A percentile compares a stretch with the other conserved stretches of the same genome.
Evolutionary conservation across 192 early-diverging fungal species (phyloP).

Genomic region (Cladochytrium replicatum): DNA sequence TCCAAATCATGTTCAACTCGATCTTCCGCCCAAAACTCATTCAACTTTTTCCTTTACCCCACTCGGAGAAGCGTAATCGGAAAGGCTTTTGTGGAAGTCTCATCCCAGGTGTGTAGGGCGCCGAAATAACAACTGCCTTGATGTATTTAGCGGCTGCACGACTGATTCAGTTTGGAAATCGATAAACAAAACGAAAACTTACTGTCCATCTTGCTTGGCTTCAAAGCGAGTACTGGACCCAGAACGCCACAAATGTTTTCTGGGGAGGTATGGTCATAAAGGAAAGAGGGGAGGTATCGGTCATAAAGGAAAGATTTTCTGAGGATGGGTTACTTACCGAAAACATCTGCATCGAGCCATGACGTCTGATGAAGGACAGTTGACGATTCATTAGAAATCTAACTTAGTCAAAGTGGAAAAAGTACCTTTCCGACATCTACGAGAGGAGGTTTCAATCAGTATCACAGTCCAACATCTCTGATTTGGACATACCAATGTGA

Average conservation of each 20-base stretch:
- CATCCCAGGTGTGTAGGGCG: slow-evolving; percentile 25
- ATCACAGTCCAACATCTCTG: background rate
- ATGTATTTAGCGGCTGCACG: slow-evolving; percentile 32
- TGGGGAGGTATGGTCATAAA: slow-evolving; percentile 1
- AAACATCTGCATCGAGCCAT: slow-evolving; percentile 20
- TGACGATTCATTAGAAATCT: background rate
- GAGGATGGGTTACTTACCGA: slow-evolving; percentile 6
- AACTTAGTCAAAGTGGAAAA: slow-evolving; percentile 4
- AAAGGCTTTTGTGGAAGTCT: slow-evolving; percentile 21
- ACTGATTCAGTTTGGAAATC: background rate
- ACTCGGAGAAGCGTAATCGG: too few relatives aligned
- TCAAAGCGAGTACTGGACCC: slow-evolving; percentile 13
- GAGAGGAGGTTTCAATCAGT: background rate
- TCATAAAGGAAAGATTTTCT: background rate
- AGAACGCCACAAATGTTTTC: slow-evolving; percentile 26
- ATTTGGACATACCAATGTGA: slow-evolving; percentile 37
- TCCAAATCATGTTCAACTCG: too few relatives aligned
- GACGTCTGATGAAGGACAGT: slow-evolving; percentile 10
- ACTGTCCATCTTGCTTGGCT: slow-evolving; percentile 30
- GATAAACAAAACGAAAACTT: background rate
- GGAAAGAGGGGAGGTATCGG: slow-evolving; percentile 2
- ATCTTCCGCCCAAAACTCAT: too few relatives aligned
- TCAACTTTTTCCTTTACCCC: too few relatives aligned
- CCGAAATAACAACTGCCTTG: slow-evolving; percentile 21
- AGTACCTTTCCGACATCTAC: background rate